Base-by-base conservation (phyloP, 257 asterid species). In the Agastache rugosa region DNA sequence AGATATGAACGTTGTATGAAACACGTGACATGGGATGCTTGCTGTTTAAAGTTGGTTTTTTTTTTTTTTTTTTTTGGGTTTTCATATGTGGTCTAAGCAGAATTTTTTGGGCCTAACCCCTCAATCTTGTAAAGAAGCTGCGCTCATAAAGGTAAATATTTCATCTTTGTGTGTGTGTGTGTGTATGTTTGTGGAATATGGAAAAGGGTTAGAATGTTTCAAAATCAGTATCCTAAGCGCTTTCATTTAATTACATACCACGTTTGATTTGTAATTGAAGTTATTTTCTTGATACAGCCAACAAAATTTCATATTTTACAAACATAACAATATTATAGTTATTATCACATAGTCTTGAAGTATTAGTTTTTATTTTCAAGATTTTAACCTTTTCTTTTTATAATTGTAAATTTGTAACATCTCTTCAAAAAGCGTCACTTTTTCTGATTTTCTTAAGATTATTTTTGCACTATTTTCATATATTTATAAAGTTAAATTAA, bases 21-120 rank as follows among this genome's bases (percentile, higher is more conserved):
- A 50, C 86, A 77, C 81, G 86, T 84, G 86, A 84, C 75, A 61
- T 56, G 73, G 74, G 83, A 84, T 79, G 86, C 83, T 79, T 82
- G 72, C 71, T 67, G 76, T 48, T 70, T 71, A 81, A 81, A 76
- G 82, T 42, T 37, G 72, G 17, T 55, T 69, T 50, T 12, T 62
- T 25, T 6, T 27, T 75, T 3, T 31, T 31, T 3, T 31, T n/a
- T n/a, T n/a, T n/a, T n/a, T n/a, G n/a, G n/a, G n/a, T n/a, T n/a
- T 29, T 0, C 0, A 29, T 29, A 14, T 67, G 51, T 67, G 69
- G 73, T 75, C 79, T 55, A 54, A 74, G 67, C 34, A 59, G 45
- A 61, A 67, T 75, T 68, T 67, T 68, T 75, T 15, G 75, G 75
- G 64, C 6, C 11, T 56, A 68, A 59, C 63, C 63, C 74, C 62